phyloP scores from a whole-genome alignment of 345 rosid genomes.

The Mallotus nudiflorus region DNA sequence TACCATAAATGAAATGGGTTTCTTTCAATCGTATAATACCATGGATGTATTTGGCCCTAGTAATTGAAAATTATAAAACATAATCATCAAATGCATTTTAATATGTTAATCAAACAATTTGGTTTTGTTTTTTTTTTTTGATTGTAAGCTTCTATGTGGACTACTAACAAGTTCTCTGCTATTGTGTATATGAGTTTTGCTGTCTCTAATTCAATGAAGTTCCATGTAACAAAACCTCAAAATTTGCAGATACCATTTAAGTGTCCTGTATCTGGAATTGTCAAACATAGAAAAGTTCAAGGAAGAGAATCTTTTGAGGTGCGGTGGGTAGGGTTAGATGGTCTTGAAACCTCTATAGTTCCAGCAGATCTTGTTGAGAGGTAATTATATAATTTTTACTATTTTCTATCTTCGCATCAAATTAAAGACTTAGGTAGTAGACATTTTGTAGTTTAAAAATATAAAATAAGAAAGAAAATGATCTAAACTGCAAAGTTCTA shows the following conservation, averaged over 20 bases:
- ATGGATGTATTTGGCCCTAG: too few relatives aligned
- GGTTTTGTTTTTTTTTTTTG: neutral
- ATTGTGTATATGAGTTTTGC: neutral
- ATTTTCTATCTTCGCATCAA: neutral
- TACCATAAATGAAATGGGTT: too few relatives aligned
- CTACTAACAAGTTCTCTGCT: neutral
- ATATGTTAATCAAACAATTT: neutral
- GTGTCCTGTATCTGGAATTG: slow-evolving; percentile 73
- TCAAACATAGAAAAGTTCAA: slow-evolving; percentile 65
- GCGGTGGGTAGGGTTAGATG: slow-evolving; percentile 61
- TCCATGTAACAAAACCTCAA: neutral
- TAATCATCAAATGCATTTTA: too few relatives aligned
- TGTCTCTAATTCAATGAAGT: neutral
- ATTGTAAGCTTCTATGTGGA: neutral
- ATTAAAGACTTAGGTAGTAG: neutral
- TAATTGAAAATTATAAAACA: too few relatives aligned
- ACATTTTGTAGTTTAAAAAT: neutral
- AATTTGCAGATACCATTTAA: slow-evolving; percentile 58
- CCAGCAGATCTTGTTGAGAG: slow-evolving; percentile 79
- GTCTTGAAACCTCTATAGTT: slow-evolving; percentile 64
- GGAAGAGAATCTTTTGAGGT: slow-evolving; percentile 84
- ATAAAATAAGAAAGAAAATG: neutral
- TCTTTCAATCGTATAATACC: too few relatives aligned
- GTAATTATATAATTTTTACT: slow-evolving; percentile 32
- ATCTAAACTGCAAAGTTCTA: neutral